Evolutionary conservation across 441 rosid species (phyloP).

Genomic region (Pelargonium hybrid): DNA sequence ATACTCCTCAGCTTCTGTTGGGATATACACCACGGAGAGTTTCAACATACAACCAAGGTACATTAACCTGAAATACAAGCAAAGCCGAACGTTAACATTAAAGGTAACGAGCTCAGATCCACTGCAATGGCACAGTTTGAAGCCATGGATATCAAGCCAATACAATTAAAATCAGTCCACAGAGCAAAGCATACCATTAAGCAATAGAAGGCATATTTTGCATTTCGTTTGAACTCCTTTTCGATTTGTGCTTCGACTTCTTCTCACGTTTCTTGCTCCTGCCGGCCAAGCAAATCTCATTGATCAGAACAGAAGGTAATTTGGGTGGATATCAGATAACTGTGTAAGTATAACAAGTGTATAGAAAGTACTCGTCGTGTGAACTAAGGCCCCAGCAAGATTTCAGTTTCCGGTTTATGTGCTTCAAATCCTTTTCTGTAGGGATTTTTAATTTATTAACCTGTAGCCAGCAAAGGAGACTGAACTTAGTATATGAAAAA

Average conservation of each 20-base stretch:
- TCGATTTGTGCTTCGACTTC: slow-evolving; percentile 82
- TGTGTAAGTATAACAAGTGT: slow-evolving; percentile 4
- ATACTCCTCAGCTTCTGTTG: no score
- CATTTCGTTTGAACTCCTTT: slow-evolving; percentile 42
- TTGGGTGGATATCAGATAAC: neutral
- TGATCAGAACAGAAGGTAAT: neutral
- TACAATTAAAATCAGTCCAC: neutral
- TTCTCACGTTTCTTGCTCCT: slow-evolving; percentile 76
- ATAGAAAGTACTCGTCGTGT: slow-evolving; percentile 55
- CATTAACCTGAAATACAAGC: no score
- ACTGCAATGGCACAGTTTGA: no score
- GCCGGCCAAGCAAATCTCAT: slow-evolving; percentile 19
- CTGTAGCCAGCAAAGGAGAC: slow-evolving; percentile 28
- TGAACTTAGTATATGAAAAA: neutral
- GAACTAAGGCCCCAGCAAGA: slow-evolving; percentile 84
- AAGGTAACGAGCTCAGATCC: no score
- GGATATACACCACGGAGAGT: no score
- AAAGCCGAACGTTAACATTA: no score
- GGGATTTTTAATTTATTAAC: slow-evolving; percentile 57
- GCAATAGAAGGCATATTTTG: slow-evolving; percentile 18
- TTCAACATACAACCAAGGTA: no score
- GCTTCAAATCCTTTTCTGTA: slow-evolving; percentile 88
- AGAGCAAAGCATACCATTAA: neutral
- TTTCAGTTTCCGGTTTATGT: slow-evolving; percentile 76
- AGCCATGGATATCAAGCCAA: no score